phyloP scores from a whole-genome alignment of 2,329 filamentous ascomycete species.

The Talaromyces sp. region DNA sequence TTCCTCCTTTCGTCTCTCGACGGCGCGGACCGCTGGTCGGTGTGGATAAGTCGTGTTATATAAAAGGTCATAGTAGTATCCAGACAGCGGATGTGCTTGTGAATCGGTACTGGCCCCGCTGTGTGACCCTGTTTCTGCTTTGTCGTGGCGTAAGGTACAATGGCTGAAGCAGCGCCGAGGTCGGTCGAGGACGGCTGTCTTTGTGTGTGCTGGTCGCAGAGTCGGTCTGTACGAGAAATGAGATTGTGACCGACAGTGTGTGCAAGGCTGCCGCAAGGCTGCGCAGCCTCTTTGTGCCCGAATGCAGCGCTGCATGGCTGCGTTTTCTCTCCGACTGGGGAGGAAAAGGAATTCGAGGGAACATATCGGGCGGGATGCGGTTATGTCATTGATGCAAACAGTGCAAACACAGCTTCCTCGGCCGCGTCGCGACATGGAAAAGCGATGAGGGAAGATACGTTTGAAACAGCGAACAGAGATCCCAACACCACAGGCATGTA shows the following conservation, averaged over 20 bases:
- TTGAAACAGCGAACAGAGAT: background rate
- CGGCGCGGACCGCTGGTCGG: conserved; percentile 1
- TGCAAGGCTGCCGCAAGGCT: background rate
- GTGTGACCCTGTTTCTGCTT: background rate
- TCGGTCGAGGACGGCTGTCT: background rate
- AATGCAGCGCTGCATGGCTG: background rate
- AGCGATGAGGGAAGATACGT: background rate
- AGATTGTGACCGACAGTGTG: background rate
- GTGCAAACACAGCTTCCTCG: conserved; percentile 23
- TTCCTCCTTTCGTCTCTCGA: background rate
- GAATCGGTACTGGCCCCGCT: background rate
- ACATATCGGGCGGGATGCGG: conserved; percentile 2
- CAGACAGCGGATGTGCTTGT: conserved; percentile 38
- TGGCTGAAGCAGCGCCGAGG: background rate
- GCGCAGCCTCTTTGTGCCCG: background rate
- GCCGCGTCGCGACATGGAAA: background rate
- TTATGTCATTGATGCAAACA: conserved; percentile 36
- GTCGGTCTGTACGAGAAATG: background rate
- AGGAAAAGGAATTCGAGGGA: background rate
- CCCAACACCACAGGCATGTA: background rate
- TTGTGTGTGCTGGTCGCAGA: background rate
- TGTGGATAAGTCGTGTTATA: conserved; percentile 15
- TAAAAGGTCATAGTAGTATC: conserved; percentile 42
- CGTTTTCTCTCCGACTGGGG: background rate
- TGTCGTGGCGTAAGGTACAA: background rate